Conservation (phyloP, 768 basidiomycete species). For the Paxillus rubicundulus region DNA sequence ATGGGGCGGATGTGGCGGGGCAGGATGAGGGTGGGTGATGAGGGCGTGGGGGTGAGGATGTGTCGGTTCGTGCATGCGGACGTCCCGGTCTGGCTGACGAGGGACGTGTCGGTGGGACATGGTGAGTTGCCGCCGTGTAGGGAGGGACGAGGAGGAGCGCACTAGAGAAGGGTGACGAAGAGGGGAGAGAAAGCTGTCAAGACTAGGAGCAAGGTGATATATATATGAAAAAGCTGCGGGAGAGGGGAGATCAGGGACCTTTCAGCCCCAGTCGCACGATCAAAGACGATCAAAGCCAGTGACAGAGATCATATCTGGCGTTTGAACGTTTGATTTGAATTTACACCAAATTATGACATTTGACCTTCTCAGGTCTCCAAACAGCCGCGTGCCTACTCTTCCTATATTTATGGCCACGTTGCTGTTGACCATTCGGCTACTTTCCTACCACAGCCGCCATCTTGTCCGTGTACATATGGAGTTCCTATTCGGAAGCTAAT, state of each 20-base stretch:
- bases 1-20: slow-evolving; percentile 40
- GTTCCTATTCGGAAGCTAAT: slow-evolving; percentile 37
- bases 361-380: slow-evolving; percentile 39
- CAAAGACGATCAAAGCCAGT: slow-evolving; percentile 55
- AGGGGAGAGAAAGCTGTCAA: slow-evolving; percentile 50
- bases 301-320: slow-evolving; percentile 44
- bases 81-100: slow-evolving; percentile 59
- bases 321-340: slow-evolving; percentile 41
- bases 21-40: slow-evolving; percentile 42
- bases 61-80: slow-evolving; percentile 60
- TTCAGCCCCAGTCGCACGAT: slow-evolving; percentile 54
- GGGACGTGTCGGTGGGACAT: slow-evolving; percentile 64
- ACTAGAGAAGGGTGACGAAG: slow-evolving; percentile 35
- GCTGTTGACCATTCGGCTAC: slow-evolving; percentile 45
- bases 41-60: slow-evolving; percentile 40
- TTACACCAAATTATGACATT: slow-evolving; percentile 31
- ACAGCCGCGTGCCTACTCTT: slow-evolving; percentile 56
- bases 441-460: slow-evolving; percentile 32
- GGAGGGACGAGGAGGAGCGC: slow-evolving; percentile 25
- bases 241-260: slow-evolving; percentile 42
- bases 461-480: slow-evolving; percentile 32
- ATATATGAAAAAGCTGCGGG: slow-evolving; percentile 49
- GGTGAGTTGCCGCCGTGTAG: slow-evolving; percentile 23
- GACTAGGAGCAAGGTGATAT: slow-evolving; percentile 47
- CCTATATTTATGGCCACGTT: slow-evolving; percentile 41